These are phyloP conservation scores for Geotrichum macrosporum DNA, from an alignment of 1,139 yeast species.

Conservation along the genomic window DNA sequence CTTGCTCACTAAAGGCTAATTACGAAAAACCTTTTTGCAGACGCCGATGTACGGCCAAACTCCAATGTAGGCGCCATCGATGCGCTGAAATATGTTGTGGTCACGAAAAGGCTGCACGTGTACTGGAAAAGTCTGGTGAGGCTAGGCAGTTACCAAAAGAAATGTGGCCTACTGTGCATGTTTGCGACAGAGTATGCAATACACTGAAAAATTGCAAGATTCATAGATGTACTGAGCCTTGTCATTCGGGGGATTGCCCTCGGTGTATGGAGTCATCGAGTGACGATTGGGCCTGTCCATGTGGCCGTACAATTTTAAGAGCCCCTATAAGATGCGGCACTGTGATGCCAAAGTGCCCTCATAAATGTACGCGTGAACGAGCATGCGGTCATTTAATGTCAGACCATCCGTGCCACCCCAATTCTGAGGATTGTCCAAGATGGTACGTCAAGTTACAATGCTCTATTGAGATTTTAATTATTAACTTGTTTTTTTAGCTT, in stretches of 20 bases:
- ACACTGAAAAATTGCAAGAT: slow-evolving; percentile 62
- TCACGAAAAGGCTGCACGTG: slow-evolving; percentile 58
- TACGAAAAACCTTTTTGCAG: slow-evolving; percentile 59
- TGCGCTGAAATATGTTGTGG: slow-evolving; percentile 69
- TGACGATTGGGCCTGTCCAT: slow-evolving; percentile 76
- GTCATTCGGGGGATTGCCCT: slow-evolving; percentile 81
- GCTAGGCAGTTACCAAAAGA: slow-evolving; percentile 36
- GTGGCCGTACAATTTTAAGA: slow-evolving; percentile 73
- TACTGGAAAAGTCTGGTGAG: slow-evolving; percentile 55
- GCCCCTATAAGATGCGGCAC: slow-evolving; percentile 95
- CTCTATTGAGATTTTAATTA: neutral
- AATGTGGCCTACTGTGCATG: slow-evolving; percentile 44
- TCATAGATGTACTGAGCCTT: slow-evolving; percentile 68
- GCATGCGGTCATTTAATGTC: slow-evolving; percentile 74
- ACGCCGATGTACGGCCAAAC: slow-evolving; percentile 70
- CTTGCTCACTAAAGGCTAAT: slow-evolving; percentile 54
- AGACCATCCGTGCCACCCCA: slow-evolving; percentile 72
- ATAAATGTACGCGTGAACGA: slow-evolving; percentile 59
- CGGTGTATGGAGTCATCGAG: slow-evolving; percentile 80
- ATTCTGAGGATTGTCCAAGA: slow-evolving; percentile 61
- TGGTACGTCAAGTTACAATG: slow-evolving; percentile 45
- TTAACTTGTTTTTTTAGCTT: slow-evolving; percentile 39
- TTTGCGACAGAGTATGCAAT: slow-evolving; percentile 70
- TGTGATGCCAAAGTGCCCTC: slow-evolving; percentile 57
- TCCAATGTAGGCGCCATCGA: slow-evolving; percentile 78